These are phyloP conservation scores for Byssochlamys sp. DNA, from an alignment of 2,329 filamentous ascomycete species.

Conservation along the genomic window DNA sequence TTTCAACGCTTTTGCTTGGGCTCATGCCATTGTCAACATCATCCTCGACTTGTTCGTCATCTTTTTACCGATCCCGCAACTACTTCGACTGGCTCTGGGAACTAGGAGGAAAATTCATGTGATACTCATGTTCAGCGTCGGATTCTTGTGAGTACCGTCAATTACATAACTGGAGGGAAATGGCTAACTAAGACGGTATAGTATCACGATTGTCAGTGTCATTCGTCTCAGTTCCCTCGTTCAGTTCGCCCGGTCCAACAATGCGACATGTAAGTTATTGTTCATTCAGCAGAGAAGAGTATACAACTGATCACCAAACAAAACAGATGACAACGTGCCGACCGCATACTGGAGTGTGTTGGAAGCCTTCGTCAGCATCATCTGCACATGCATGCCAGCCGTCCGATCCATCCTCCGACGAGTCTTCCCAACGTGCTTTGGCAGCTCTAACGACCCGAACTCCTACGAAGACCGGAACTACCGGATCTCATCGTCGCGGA, in stretches of 20 bases:
- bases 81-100: conserved; percentile 35
- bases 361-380: conserved; percentile 36
- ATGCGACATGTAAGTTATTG: conserved; percentile 22
- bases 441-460: conserved; percentile 3
- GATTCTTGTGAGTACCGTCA: conserved; percentile 28
- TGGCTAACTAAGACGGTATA: conserved; percentile 8
- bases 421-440: conserved; percentile 8
- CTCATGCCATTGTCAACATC: conserved; percentile 46
- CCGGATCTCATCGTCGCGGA: conserved; percentile 1
- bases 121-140: conserved; percentile 43
- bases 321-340: conserved; percentile 29
- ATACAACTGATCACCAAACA: not conserved
- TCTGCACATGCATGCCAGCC: conserved; percentile 39
- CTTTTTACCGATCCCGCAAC: conserved; percentile 40
- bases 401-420: conserved; percentile 8
- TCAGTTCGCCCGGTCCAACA: conserved; percentile 30
- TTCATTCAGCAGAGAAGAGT: not conserved
- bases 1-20: conserved; percentile 42
- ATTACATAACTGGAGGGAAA: not conserved
- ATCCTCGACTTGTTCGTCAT: conserved; percentile 45
- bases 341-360: conserved; percentile 34
- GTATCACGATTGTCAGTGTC: conserved; percentile 34
- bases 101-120: conserved; percentile 44
- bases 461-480: conserved; percentile 4
- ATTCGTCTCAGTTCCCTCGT: conserved; percentile 34